phyloP scores from a whole-genome alignment of 2,329 filamentous ascomycete genomes.

The Aspergillus phoenicis region DNA sequence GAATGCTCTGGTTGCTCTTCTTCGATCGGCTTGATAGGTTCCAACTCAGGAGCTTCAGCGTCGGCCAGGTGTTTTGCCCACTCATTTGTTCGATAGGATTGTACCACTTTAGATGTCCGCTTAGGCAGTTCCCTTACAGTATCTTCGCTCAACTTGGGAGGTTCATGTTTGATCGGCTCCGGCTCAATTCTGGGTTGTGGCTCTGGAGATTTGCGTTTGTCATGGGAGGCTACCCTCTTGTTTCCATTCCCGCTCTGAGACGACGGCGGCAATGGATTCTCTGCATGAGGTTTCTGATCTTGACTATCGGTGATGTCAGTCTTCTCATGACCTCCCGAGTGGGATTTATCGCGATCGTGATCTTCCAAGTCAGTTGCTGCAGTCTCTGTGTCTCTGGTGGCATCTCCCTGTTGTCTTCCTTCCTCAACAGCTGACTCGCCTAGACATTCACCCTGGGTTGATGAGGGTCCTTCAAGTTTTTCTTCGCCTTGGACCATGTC shows the following conservation, averaged over 20 bases:
- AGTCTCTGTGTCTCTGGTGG: not conserved
- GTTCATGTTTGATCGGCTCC: slow-evolving; percentile 23
- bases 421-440: not conserved
- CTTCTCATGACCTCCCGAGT: not conserved
- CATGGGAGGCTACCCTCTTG: not conserved
- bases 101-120: slow-evolving; percentile 73
- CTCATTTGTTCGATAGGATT: slow-evolving; percentile 88
- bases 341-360: too few relatives aligned
- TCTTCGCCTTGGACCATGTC: not conserved
- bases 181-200: slow-evolving; percentile 1
- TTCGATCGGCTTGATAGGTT: slow-evolving; percentile 48
- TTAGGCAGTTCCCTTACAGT: slow-evolving; percentile 63
- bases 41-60: slow-evolving; percentile 71
- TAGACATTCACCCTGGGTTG: not conserved
- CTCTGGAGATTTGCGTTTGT: slow-evolving; percentile 8
- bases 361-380: not conserved
- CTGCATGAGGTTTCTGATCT: not conserved
- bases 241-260: not conserved
- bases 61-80: slow-evolving; percentile 88
- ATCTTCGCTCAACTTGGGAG: slow-evolving; percentile 34
- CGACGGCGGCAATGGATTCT: not conserved
- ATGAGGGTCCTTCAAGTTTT: not conserved
- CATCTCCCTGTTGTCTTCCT: not conserved
- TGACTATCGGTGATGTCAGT: not conserved
- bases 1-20: slow-evolving; percentile 36